Percentiles rank a stretch among this genome's conserved stretches.
Evolutionary conservation across 2,329 filamentous ascomycete genomes (phyloP).

Genomic region (Diaporthe nobilis): DNA sequence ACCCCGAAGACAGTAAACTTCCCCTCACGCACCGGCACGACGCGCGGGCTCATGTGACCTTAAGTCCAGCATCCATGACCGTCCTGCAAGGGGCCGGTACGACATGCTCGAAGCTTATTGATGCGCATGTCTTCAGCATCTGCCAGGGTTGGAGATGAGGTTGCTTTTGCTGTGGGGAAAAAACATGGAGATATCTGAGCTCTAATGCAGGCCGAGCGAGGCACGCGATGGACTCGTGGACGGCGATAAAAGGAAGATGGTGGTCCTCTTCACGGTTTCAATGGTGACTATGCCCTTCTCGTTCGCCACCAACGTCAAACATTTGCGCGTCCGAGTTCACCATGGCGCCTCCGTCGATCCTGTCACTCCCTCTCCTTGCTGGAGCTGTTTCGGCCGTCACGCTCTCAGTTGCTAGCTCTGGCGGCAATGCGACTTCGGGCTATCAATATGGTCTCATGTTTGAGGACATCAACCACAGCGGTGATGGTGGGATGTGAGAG

Average conservation of each 20-base stretch:
- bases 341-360: conserved; percentile 37
- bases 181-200: not conserved
- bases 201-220: not conserved
- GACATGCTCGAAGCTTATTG: conserved; percentile 27
- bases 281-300: not conserved
- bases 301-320: not conserved
- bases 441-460: conserved; percentile 59
- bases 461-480: conserved; percentile 75
- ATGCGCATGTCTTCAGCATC: conserved; percentile 13
- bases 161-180: conserved; percentile 23
- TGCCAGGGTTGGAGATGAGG: not conserved
- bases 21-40: conserved; percentile 6
- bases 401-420: conserved; percentile 43
- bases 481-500: conserved; percentile 74
- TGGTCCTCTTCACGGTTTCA: conserved; percentile 16
- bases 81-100: not conserved
- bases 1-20: not conserved
- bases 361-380: conserved; percentile 34
- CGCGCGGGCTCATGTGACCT: not conserved
- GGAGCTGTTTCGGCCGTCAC: conserved; percentile 41
- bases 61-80: not conserved
- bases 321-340: not conserved
- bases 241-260: conserved; percentile 5
- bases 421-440: conserved; percentile 56
- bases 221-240: not conserved